Percentiles rank a stretch among this genome's conserved stretches.
Conservation (phyloP, 2,329 filamentous ascomycete genomes). For the Fusarium musae region DNA sequence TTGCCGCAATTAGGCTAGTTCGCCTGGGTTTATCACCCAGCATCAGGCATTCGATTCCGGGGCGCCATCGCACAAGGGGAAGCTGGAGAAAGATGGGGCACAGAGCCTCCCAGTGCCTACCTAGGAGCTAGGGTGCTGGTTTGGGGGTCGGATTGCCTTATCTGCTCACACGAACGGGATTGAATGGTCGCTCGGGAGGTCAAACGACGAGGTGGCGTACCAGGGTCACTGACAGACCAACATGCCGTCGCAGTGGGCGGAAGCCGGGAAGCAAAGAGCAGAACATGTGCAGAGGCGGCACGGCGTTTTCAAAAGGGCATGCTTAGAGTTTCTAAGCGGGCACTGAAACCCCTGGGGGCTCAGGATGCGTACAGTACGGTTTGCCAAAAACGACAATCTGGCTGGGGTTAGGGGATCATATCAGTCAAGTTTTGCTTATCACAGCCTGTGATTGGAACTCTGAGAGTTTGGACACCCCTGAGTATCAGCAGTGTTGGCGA, state of each 20-base stretch:
- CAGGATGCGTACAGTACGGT: slow-evolving; percentile 32
- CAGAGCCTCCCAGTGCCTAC: slow-evolving; percentile 41
- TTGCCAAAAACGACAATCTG: slow-evolving; percentile 13
- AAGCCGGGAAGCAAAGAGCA: background rate
- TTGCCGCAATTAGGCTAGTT: slow-evolving; percentile 44
- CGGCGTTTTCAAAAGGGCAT: slow-evolving; percentile 6
- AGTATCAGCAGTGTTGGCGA: slow-evolving; percentile 13
- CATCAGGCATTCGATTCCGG: slow-evolving; percentile 30
- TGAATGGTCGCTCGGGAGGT: slow-evolving; percentile 19
- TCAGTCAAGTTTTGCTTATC: slow-evolving; percentile 35
- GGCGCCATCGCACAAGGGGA: slow-evolving; percentile 46
- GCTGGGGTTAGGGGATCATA: slow-evolving; percentile 29
- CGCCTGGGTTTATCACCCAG: slow-evolving; percentile 23
- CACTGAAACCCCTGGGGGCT: slow-evolving; percentile 18
- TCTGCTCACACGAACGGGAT: slow-evolving; percentile 34
- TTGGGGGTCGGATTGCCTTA: slow-evolving; percentile 39
- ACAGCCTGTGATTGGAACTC: slow-evolving; percentile 30
- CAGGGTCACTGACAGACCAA: slow-evolving; percentile 19
- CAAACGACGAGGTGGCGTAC: slow-evolving; percentile 35
- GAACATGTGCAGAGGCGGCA: slow-evolving; percentile 10
- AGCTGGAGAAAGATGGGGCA: slow-evolving; percentile 45
- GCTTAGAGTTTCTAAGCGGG: slow-evolving; percentile 14
- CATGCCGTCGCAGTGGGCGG: slow-evolving; percentile 11
- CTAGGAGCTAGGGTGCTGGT: slow-evolving; percentile 8
- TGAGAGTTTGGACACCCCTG: slow-evolving; percentile 31